Evolutionary conservation across 2,329 filamentous ascomycete genomes (phyloP), one percentile per base, ranked within the genome.

Genomic region (Arthrocladium fulminans): DNA sequence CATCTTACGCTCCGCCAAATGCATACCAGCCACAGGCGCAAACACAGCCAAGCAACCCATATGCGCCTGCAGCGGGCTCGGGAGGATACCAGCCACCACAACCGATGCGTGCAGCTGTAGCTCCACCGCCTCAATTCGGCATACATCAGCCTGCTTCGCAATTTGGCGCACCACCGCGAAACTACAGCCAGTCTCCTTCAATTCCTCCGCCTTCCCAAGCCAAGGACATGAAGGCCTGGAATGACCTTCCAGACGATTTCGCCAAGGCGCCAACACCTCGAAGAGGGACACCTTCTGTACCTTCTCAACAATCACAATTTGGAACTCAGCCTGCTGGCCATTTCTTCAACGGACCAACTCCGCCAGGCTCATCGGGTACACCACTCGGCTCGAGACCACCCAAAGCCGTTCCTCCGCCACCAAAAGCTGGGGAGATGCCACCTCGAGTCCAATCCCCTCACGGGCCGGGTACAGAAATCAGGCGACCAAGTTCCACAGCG

Each of bases 211-310:
- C 86, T 15, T 79, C 86, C 8, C 81, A 80, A 60, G 73, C 79
- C 49, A 83, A 81, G 61, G 83, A 84, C 54, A 82, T 83, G 54
- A 79, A 83, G 23, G 84, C 86, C 58, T 98, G 92, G 92, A 98
- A 98, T 59, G 92, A 98, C 65, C 84, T 94, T 45, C 92, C 92
- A 1, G 77, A 95, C 60, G 85, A 70, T 48, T 81, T 97, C 39
- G 75, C 79, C 39, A 87, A 90, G 70, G 71, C 77, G 47, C 75
- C 84, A n/a, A 76, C 79, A 12, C 76, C 83, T 19, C 81, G 89
- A 56, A 80, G 83, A 62, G 75, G 75, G 39, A 96, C 90, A 1
- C 88, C 89, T 2, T 80, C 75, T 48, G 72, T 80, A 17, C 61
- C 62, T 25, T 62, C 69, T 37, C 77, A 80, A 45, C 73, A 84